Percentiles rank a stretch among this genome's conserved stretches.
Evolutionary conservation across 2,329 filamentous ascomycete species (phyloP).

Genomic region (Penicillium sp.): DNA sequence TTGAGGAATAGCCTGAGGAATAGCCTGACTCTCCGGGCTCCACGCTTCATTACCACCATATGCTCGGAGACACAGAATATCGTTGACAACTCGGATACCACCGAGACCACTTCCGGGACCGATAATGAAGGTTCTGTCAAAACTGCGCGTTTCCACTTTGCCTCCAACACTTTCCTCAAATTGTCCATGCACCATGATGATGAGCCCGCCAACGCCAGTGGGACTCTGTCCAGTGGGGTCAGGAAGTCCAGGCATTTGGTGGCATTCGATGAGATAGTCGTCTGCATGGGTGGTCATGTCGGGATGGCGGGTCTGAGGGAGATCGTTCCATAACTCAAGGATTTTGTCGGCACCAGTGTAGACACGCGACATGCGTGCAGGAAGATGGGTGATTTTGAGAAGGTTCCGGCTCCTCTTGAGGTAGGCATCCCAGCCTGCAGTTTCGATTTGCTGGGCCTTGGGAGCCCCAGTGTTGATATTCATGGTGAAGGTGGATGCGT

Average conservation of each 20-base stretch:
- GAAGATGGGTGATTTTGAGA: conserved; percentile 58
- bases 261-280: conserved; percentile 80
- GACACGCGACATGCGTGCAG: conserved; percentile 59
- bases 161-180: conserved; percentile 67
- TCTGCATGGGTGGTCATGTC: conserved; percentile 60
- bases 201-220: conserved; percentile 68
- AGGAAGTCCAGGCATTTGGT: conserved; percentile 64
- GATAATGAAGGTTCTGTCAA: conserved; percentile 74
- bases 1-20: conserved; percentile 21
- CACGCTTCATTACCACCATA: conserved; percentile 56
- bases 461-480: conserved; percentile 62
- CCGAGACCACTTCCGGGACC: conserved; percentile 65
- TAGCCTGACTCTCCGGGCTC: conserved; percentile 37
- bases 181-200: conserved; percentile 75
- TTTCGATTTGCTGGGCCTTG: conserved; percentile 47
- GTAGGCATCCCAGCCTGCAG: conserved; percentile 63
- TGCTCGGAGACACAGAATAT: conserved; percentile 68
- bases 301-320: conserved; percentile 71
- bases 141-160: conserved; percentile 62
- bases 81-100: conserved; percentile 70
- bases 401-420: conserved; percentile 75
- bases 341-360: conserved; percentile 63
- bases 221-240: conserved; percentile 61
- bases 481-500: conserved; percentile 67
- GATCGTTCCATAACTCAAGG: conserved; percentile 59